These are phyloP conservation scores for Saccharum officinarum DNA, from an alignment of 176 grass and related monocot genomes.

Conservation along the genomic window DNA sequence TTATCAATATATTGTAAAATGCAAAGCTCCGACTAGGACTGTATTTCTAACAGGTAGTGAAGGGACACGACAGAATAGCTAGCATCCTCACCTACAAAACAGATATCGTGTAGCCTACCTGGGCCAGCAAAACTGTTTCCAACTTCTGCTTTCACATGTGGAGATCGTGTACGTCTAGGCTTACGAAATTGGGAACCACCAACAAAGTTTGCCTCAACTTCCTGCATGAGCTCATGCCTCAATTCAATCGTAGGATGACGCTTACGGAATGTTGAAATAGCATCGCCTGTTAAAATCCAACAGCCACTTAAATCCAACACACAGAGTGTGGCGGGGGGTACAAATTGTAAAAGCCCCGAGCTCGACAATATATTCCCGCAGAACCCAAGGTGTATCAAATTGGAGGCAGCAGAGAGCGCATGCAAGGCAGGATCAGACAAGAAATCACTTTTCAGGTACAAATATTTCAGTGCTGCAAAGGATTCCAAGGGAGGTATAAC, in stretches of 20 bases:
- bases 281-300: slow-evolving; percentile 71
- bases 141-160: slow-evolving; percentile 38
- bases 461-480: slow-evolving; percentile 54
- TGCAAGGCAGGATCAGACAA: slow-evolving; percentile 71
- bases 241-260: slow-evolving; percentile 62
- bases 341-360: slow-evolving; percentile 65
- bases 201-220: slow-evolving; percentile 27
- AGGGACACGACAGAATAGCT: background rate
- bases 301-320: slow-evolving; percentile 76
- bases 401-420: slow-evolving; percentile 46
- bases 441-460: slow-evolving; percentile 84
- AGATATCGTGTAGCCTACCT: slow-evolving; percentile 16
- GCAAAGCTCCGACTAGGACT: background rate
- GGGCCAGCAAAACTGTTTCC: slow-evolving; percentile 7
- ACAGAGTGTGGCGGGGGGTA: slow-evolving; percentile 49
- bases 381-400: slow-evolving; percentile 72
- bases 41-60: slow-evolving; percentile 13
- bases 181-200: slow-evolving; percentile 29
- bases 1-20: slow-evolving; percentile 15
- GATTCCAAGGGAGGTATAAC: slow-evolving; percentile 56
- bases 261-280: slow-evolving; percentile 56
- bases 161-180: slow-evolving; percentile 16
- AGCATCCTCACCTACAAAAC: slow-evolving; percentile 60
- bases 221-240: slow-evolving; percentile 56
- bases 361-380: slow-evolving; percentile 71